Base-by-base conservation (phyloP, 2,329 filamentous ascomycete species). In the Alternaria arborescens region DNA sequence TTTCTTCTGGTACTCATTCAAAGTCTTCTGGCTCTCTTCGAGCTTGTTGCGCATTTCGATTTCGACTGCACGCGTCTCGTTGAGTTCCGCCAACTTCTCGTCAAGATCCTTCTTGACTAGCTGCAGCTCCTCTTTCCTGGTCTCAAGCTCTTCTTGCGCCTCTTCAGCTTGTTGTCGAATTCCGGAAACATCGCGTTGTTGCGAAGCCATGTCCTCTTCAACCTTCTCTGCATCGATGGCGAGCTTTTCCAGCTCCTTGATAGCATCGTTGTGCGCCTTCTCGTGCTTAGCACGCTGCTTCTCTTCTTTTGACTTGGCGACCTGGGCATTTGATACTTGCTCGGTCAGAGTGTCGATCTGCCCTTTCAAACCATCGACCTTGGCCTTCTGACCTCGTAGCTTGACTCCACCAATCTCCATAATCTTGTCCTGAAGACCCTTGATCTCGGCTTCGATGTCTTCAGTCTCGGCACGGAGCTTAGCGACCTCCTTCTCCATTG, bases 21-120 rank as follows among this genome's bases (percentile, higher is more conserved):
- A 85, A 10, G 90, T 87, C 81, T 99, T 99, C 68, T 97, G 91
- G 77, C 94, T 95, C 75, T 98, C 94, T 74, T 98, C 95, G 1
- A 99, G 89, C 81, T 97, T 97, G 80, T 98, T 98, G 65, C 92
- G 91, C 93, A 98, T 97, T 79, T 99, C 95, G 62, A 99, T 97
- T 78, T 99, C 95, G 3, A 90, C 84, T 0, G 93, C 94, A 10
- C 94, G 88, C 0, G 91, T 97, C 73, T 93, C 91, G 74, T 98
- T 97, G 58, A 98, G 85, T 76, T 96, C 93, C 0, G 89, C 82
- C 2, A 88, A 91, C 83, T 94, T 97, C 70, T 91, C 89, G 67
- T 99, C 94, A 11, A 98, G 85, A 71, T 97, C 92, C 4, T 87
- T 83, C 81, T 98, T 99, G 57, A 98, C 79, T 10, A 87, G 83